Conservation (phyloP, 257 asterid species). For the Lycium barbarum region DNA sequence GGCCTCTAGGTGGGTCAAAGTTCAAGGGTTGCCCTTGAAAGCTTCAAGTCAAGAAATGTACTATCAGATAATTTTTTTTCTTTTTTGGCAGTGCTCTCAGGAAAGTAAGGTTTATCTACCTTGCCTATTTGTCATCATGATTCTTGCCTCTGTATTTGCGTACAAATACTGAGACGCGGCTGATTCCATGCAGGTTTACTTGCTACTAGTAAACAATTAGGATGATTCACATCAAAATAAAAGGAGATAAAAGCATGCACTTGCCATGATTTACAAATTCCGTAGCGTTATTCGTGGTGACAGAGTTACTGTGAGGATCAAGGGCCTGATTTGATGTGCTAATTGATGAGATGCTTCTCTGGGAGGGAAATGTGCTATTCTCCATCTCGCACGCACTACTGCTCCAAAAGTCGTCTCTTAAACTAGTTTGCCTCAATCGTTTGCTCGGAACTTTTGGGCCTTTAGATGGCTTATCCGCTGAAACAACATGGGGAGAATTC, state of each 20-base stretch:
- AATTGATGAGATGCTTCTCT: slow-evolving; percentile 81
- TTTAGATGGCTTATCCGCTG: slow-evolving; percentile 79
- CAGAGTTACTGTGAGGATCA: slow-evolving; percentile 63
- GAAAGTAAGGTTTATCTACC: not conserved
- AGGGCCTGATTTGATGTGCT: slow-evolving; percentile 74
- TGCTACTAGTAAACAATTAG: not conserved
- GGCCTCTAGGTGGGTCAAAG: not conserved
- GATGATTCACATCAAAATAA: not conserved
- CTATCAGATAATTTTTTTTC: not conserved
- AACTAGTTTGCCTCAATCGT: slow-evolving; percentile 59
- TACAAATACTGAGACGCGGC: too few relatives aligned
- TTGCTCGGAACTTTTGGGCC: slow-evolving; percentile 72
- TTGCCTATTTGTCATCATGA: not conserved
- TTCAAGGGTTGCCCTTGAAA: not conserved
- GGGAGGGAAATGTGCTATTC: slow-evolving; percentile 79
- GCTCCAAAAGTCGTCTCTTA: slow-evolving; percentile 85
- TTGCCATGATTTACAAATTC: slow-evolving; percentile 89
- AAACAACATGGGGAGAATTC: slow-evolving; percentile 68
- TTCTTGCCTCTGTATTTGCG: not conserved
- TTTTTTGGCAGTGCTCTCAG: not conserved
- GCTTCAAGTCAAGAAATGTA: slow-evolving; percentile 9
- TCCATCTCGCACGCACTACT: slow-evolving; percentile 84
- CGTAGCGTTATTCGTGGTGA: slow-evolving; percentile 63
- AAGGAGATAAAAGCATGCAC: slow-evolving; percentile 33
- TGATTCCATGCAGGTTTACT: not conserved